Evolutionary conservation across 2,329 filamentous ascomycete species (phyloP), one percentile per base, ranked within the genome.

Genomic region (Penicillium sp.): DNA sequence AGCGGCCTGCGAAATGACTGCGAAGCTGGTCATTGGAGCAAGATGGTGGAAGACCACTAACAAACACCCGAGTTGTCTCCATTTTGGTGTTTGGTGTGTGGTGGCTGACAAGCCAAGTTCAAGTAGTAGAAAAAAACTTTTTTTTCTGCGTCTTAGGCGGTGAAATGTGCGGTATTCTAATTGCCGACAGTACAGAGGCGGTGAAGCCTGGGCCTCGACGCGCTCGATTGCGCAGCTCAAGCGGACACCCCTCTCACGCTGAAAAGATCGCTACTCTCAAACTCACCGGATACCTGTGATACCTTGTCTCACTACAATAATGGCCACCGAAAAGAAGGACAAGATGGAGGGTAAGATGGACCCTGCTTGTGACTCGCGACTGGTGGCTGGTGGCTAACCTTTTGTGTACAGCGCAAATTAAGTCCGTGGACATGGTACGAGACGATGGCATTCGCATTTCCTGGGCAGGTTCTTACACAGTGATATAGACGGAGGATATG

Each of bases 371-470:
- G 18, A 20, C 23, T 6, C 3, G 23, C 23, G 35, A 42, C 36
- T 14, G 40, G 22, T 28, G 34, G 38, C 26, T 32, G 43, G 41
- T 40, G 31, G 42, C 55, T 65, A 58, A 59, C 53, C 42, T 36
- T 36, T 41, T 24, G 18, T 36, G 22, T 42, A 36, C 65, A 98
- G 93, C 89, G 54, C 89, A 95, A 74, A 85, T 98, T 73, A 98
- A 98, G 78, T 95, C 90, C 60, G 91, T 89, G 49, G 93, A 98
- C 69, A 98, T 98, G 93, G 93, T 97, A 79, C 71, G 76, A 41
- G 37, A 44, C 27, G 22, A 46, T 22, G 39, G 46, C 46, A 23
- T 43, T 36, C 31, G 43, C 49, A 47, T n/a, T 22, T 23, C 36
- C 47, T 47, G 47, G 18, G 32, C 9, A 18, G 32, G 8, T 40